phyloP scores from a whole-genome alignment of 306 rosid genomes.

The Rubus idaeus region DNA sequence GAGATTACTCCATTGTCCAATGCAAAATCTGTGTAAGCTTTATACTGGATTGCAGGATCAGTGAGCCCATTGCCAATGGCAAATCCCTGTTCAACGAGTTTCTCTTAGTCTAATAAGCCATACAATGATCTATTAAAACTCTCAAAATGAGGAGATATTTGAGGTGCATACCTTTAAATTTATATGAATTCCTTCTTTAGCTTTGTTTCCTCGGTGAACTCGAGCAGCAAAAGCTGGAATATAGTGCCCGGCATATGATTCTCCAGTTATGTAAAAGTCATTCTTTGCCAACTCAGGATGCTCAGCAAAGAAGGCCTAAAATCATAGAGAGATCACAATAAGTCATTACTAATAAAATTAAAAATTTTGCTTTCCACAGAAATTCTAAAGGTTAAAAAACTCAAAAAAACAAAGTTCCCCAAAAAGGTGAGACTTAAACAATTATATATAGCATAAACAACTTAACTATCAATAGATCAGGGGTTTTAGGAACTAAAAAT shows the following conservation, averaged over 20 bases:
- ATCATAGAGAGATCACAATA: conserved; percentile 18
- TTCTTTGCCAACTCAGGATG: conserved; percentile 77
- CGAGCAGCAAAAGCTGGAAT: conserved; percentile 98
- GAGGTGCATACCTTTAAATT: conserved; percentile 69
- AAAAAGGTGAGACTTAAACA: background rate
- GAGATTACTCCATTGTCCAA: conserved; percentile 77
- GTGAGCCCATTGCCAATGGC: conserved; percentile 98
- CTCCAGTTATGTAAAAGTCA: conserved; percentile 93
- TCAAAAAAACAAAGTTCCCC: background rate
- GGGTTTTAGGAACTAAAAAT: background rate
- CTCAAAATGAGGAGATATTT: conserved; percentile 11
- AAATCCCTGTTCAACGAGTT: conserved; percentile 74
- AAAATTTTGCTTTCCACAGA: background rate
- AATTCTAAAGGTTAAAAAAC: background rate
- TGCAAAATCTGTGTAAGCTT: conserved; percentile 89
- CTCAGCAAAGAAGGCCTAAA: conserved; percentile 78
- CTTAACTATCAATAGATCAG: background rate
- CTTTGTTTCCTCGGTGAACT: conserved; percentile 88
- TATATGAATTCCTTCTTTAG: conserved; percentile 90
- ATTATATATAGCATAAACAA: background rate
- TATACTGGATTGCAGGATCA: conserved; percentile 90
- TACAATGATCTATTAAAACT: background rate
- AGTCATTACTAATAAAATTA: conserved; percentile 13
- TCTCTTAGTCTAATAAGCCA: conserved; percentile 20
- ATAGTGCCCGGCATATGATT: conserved; percentile 97